Evolutionary conservation across 2,329 filamentous ascomycete genomes (phyloP).

Genomic region (Fusarium sp.): DNA sequence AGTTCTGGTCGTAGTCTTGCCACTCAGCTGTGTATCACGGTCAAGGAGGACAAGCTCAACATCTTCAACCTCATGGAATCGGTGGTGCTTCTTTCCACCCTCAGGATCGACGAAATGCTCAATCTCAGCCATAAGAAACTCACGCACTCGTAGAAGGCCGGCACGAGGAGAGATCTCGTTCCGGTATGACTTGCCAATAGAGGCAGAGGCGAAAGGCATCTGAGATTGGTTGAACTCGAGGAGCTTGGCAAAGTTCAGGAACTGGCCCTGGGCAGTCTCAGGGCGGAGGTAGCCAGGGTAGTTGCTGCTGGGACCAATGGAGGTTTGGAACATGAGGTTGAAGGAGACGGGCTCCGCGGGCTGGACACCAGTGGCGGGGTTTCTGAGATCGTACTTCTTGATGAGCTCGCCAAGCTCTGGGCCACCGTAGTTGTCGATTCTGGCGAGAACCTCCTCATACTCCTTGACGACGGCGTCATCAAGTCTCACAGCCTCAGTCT

Average conservation of each 20-base stretch:
- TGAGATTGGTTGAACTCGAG: conserved; percentile 94
- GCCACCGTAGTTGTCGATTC: conserved; percentile 94
- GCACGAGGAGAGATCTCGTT: conserved; percentile 96
- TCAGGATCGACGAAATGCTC: conserved; percentile 98
- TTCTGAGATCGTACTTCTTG: conserved; percentile 89
- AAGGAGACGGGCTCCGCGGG: conserved; percentile 86
- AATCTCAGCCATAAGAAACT: conserved; percentile 99
- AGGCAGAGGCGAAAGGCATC: conserved; percentile 97
- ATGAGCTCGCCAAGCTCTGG: conserved; percentile 88
- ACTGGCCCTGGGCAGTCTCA: conserved; percentile 98
- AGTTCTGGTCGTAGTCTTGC: conserved; percentile 78
- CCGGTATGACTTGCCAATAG: conserved; percentile 96
- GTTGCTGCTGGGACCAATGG: conserved; percentile 92
- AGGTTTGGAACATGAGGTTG: conserved; percentile 98
- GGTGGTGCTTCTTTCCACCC: conserved; percentile 91
- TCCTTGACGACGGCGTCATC: conserved; percentile 87
- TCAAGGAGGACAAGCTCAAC: conserved; percentile 86
- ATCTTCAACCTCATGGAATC: conserved; percentile 86
- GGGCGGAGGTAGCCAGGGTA: conserved; percentile 86
- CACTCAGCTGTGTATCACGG: conserved; percentile 84
- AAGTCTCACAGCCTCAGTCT: conserved; percentile 81
- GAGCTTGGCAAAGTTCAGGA: conserved; percentile 95
- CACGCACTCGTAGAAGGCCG: conserved; percentile 90
- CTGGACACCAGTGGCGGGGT: conserved; percentile 80
- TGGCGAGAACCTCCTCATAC: conserved; percentile 90